Conservation (phyloP, 257 asterid species). For the Echites panduratus region DNA sequence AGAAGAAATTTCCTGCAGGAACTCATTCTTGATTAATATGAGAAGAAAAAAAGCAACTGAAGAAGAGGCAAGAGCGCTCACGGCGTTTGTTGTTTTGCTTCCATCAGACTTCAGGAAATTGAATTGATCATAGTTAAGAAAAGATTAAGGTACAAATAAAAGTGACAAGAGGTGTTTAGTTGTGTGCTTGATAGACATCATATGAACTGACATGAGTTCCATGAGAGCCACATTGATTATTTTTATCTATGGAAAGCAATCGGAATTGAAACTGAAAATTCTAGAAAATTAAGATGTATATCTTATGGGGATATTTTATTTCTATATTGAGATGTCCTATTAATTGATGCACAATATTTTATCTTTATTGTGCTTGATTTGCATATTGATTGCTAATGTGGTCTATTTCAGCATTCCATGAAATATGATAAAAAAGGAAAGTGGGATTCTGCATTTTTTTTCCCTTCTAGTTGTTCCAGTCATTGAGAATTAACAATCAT, state of each 20-base stretch:
- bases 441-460: too few relatives aligned
- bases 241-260: neutral
- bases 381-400: neutral
- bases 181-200: neutral
- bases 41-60: neutral
- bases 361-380: neutral
- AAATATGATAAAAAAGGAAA: neutral
- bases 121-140: neutral
- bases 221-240: conserved; percentile 1
- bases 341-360: neutral
- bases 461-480: too few relatives aligned
- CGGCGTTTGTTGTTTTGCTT: conserved; percentile 13
- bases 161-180: neutral
- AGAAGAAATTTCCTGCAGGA: neutral
- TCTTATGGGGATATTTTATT: neutral
- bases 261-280: neutral
- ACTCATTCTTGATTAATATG: neutral
- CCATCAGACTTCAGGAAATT: conserved; percentile 9
- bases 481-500: too few relatives aligned
- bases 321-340: neutral
- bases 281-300: neutral
- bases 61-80: neutral
- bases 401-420: neutral
- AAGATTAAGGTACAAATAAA: neutral
- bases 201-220: neutral